phyloP scores from a whole-genome alignment of 1,284 basidiomycete genomes.

The Malassezia equina region DNA sequence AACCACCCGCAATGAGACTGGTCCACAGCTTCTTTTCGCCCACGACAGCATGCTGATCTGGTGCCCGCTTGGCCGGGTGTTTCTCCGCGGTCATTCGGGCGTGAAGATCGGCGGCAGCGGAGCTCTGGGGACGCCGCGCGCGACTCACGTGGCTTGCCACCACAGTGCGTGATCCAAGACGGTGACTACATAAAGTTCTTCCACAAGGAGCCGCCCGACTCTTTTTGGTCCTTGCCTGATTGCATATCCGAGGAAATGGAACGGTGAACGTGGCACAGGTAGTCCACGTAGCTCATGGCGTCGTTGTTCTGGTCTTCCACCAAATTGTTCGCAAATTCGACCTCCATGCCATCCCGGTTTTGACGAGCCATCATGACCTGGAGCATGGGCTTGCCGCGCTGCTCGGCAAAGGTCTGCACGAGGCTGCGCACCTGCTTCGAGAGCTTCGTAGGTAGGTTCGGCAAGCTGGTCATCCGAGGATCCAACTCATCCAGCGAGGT shows the following conservation, averaged over 20 bases:
- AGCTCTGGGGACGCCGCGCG: background rate
- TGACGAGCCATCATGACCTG: constrained; percentile 77
- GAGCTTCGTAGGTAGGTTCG: constrained; percentile 63
- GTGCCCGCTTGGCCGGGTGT: background rate
- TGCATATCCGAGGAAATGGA: constrained; percentile 41
- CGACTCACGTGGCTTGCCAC: background rate
- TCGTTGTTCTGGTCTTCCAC: constrained; percentile 96
- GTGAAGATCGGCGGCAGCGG: background rate
- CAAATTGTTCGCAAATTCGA: constrained; percentile 93
- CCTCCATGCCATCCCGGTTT: constrained; percentile 80
- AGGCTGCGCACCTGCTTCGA: constrained; percentile 79
- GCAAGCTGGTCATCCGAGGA: constrained; percentile 62
- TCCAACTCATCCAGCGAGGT: constrained; percentile 68
- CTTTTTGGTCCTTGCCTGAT: constrained; percentile 24
- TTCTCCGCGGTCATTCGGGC: background rate
- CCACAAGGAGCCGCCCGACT: constrained; percentile 13
- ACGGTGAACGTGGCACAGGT: constrained; percentile 43
- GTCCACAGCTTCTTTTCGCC: constrained; percentile 4
- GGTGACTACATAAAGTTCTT: constrained; percentile 13
- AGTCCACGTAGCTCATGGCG: constrained; percentile 56
- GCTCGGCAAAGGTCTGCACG: constrained; percentile 59
- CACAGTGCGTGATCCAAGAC: background rate
- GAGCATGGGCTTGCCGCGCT: constrained; percentile 57
- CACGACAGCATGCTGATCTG: background rate
- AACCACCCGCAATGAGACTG: constrained; percentile 61